These are phyloP conservation scores for maize (Zea mays) DNA, from an alignment of 176 grass and related monocot genomes.

Conservation along the genomic window Zm-B73-REFERENCE-NAM-5.0 NC_050097.1:224039501-224040000, in stretches of 20 bases:
- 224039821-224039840: slow-evolving; percentile 89
- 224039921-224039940: slow-evolving; percentile 89
- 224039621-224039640: slow-evolving; percentile 87
- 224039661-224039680: slow-evolving; percentile 58
- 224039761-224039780: slow-evolving; percentile 92
- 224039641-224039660: slow-evolving; percentile 65
- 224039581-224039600: slow-evolving; percentile 46
- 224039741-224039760: slow-evolving; percentile 72
- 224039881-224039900: slow-evolving; percentile 65
- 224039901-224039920: slow-evolving; percentile 80
- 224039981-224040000: slow-evolving; percentile 66
- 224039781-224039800: slow-evolving; percentile 83
- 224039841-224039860: slow-evolving; percentile 64
- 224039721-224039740: slow-evolving; percentile 94
- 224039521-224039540: slow-evolving; percentile 76
- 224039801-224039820: slow-evolving; percentile 87
- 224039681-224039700: slow-evolving; percentile 68
- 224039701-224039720: slow-evolving; percentile 93
- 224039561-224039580: slow-evolving; percentile 75
- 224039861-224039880: slow-evolving; percentile 64
- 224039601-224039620: slow-evolving; percentile 43
- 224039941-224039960: slow-evolving; percentile 95
- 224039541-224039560: slow-evolving; percentile 56
- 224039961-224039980: slow-evolving; percentile 70
- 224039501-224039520: slow-evolving; percentile 88